Base-by-base conservation (phyloP, 495 filamentous ascomycete genomes). In the Podospora anserina region DNA sequence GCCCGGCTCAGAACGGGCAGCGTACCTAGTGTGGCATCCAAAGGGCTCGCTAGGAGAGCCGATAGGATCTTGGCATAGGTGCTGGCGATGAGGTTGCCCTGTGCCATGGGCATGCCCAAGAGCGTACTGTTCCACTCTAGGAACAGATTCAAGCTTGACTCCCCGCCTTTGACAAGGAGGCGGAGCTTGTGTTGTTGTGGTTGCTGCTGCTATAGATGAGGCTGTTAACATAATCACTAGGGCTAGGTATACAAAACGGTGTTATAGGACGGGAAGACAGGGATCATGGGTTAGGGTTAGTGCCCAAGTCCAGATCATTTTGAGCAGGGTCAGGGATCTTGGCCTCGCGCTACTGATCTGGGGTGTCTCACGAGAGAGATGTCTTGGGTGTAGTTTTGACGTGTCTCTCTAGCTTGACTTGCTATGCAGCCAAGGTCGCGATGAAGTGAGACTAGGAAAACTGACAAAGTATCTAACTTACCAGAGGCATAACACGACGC, bases 11-110 rank as follows among this genome's bases (percentile, higher is more conserved):
- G 32, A 11, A 44, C 70, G 18, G 70, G 66, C 59, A 75, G 30
- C 0, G 32, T 60, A 2, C 57, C 20, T 9, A 75, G 58, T 3
- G 39, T 15, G 2, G 68, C 56, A 28, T 67, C 64, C n/a, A 61
- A 55, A 2, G 71, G 5, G 28, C 57, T 59, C 13, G 56, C 32
- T 13, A 73, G 67, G 16, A 73, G 30, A 56, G 60, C 60, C 1
- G 67, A 70, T 26, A 75, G 27, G 63, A 75, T 71, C 55, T 64
- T 62, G 67, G 57, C 55, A 54, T 73, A 56, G 1, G 73, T 71
- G 66, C 71, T 68, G 56, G 73, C 69, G 5, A 75, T 71, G 9
- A 75, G 66, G 3, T 18, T 30, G 7, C 69, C 71, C 64, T 73
- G 69, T 16, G 65, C 58, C 6, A 30, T 11, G 0, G 73, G 54